phyloP scores from a whole-genome alignment of 2,329 filamentous ascomycete genomes.

The Drechmeria coniospora region DNA sequence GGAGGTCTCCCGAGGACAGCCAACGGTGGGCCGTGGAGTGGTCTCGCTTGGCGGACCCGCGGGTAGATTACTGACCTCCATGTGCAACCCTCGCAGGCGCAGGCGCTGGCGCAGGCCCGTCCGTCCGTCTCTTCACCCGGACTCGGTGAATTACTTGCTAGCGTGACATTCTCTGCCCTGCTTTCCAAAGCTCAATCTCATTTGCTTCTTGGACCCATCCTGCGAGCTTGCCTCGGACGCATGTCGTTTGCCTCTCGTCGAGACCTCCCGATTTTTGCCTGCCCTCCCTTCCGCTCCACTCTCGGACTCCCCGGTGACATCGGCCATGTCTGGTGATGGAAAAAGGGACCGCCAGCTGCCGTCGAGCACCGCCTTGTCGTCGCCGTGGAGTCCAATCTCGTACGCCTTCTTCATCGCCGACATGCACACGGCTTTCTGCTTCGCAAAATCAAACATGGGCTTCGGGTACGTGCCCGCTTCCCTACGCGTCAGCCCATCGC shows the following conservation, averaged over 20 bases:
- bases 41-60: conserved; percentile 14
- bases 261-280: conserved; percentile 10
- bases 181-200: conserved; percentile 5
- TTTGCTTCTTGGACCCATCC: conserved; percentile 11
- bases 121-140: no score
- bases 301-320: conserved; percentile 23
- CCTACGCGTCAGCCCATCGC: conserved; percentile 28
- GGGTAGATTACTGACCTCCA: conserved; percentile 10
- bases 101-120: no score
- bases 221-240: conserved; percentile 5
- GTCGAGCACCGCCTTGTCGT: conserved; percentile 44
- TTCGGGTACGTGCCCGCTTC: conserved; percentile 47
- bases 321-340: conserved; percentile 17
- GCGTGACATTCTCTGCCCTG: no score
- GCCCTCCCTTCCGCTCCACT: conserved; percentile 18
- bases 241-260: conserved; percentile 10
- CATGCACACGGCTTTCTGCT: conserved; percentile 46
- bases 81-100: no score
- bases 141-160: no score
- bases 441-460: conserved; percentile 62
- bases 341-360: conserved; percentile 39
- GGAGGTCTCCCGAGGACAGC: conserved; percentile 7
- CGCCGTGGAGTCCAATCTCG: conserved; percentile 45
- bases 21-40: conserved; percentile 19
- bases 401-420: conserved; percentile 58